A percentile compares a stretch with the other conserved stretches of the same genome.
These are phyloP conservation scores for Aureobasidium namibiae DNA, from an alignment of 2,329 filamentous ascomycete genomes.

Conservation along the genomic window DNA sequence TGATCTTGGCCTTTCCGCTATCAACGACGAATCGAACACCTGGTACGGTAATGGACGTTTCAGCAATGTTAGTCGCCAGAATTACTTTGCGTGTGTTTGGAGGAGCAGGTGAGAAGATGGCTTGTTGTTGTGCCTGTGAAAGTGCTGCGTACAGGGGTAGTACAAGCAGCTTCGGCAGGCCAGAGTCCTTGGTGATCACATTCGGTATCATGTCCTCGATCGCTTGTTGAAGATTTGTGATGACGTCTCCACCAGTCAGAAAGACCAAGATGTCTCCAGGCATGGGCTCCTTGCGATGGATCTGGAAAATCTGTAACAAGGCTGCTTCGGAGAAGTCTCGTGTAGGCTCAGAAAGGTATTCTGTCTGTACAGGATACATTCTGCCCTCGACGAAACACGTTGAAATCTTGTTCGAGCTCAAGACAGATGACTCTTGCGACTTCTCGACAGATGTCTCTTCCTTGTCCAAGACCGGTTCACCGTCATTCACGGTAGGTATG, in stretches of 20 bases:
- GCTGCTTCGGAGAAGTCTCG: slow-evolving; percentile 76
- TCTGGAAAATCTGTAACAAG: slow-evolving; percentile 72
- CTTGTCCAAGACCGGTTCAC: neutral
- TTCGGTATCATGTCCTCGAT: slow-evolving; percentile 66
- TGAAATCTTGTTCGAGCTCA: slow-evolving; percentile 29
- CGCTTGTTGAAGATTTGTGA: slow-evolving; percentile 70
- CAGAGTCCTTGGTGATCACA: slow-evolving; percentile 57
- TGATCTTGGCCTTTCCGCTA: slow-evolving; percentile 87
- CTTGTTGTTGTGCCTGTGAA: slow-evolving; percentile 75
- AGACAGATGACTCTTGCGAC: neutral
- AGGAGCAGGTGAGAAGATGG: slow-evolving; percentile 69
- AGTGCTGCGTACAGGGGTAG: slow-evolving; percentile 86
- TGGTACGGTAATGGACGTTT: slow-evolving; percentile 92
- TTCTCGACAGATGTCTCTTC: neutral
- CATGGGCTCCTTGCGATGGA: slow-evolving; percentile 81
- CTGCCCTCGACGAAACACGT: slow-evolving; percentile 71
- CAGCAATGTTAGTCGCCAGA: slow-evolving; percentile 93
- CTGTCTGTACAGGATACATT: slow-evolving; percentile 73
- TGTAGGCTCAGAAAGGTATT: slow-evolving; percentile 65
- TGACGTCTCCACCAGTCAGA: slow-evolving; percentile 85
- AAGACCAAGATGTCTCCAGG: slow-evolving; percentile 93
- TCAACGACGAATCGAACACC: slow-evolving; percentile 90
- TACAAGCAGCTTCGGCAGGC: slow-evolving; percentile 58
- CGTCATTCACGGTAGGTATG: neutral
- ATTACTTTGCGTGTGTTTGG: slow-evolving; percentile 81